phyloP scores from a whole-genome alignment of 352 stramenopile genomes.

The Nothophytophthora sp. region DNA sequence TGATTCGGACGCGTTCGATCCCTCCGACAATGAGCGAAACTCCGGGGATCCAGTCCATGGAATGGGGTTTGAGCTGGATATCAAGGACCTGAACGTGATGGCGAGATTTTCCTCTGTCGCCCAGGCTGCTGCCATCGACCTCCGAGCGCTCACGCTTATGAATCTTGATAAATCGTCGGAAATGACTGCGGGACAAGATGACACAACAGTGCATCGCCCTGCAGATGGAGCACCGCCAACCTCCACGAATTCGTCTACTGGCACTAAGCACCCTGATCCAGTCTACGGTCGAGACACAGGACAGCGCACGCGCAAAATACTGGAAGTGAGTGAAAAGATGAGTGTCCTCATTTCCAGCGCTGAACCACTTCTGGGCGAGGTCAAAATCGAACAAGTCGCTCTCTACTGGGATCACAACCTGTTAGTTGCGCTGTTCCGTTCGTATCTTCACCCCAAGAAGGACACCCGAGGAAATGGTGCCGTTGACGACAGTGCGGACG shows the following conservation, averaged over 20 bases:
- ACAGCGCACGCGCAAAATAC: constrained; percentile 44
- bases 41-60: too few species aligned
- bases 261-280: constrained; percentile 33
- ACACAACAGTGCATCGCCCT: constrained; percentile 26
- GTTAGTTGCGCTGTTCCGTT: constrained; percentile 56
- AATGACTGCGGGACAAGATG: too few species aligned
- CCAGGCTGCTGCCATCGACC: constrained; percentile 49
- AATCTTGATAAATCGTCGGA: constrained; percentile 54
- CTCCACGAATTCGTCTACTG: constrained; percentile 8
- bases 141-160: constrained; percentile 40
- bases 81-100: constrained; percentile 59
- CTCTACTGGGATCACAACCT: constrained; percentile 80
- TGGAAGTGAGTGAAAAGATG: constrained; percentile 60
- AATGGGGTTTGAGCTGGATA: constrained; percentile 70
- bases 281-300: constrained; percentile 44
- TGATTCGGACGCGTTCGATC: too few species aligned
- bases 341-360: constrained; percentile 54
- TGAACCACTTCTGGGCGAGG: constrained; percentile 50
- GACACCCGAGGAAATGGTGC: not conserved
- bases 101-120: constrained; percentile 62
- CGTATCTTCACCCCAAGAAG: constrained; percentile 32
- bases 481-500: too few species aligned
- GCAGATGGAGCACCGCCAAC: constrained; percentile 1
- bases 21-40: too few species aligned
- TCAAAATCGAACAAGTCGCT: constrained; percentile 49